These are phyloP conservation scores for Debaryomyces subglobosus DNA, from an alignment of 1,139 yeast species.

Conservation along the genomic window DNA sequence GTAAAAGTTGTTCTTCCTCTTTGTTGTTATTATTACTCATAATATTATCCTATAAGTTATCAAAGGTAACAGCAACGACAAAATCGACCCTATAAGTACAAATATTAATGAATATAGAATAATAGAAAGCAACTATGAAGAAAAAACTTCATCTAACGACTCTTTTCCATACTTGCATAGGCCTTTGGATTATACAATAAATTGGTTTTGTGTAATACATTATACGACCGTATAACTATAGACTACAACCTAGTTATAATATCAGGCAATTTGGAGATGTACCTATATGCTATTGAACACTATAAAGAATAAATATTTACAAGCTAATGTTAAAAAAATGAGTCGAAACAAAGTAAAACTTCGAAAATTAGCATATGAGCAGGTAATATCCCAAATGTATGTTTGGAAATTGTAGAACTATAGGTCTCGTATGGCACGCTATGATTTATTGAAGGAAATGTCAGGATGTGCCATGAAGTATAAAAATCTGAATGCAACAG, in stretches of 20 bases:
- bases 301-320: slow-evolving; percentile 7
- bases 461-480: not conserved
- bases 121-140: not conserved
- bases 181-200: not conserved
- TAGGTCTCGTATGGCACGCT: not conserved
- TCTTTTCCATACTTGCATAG: slow-evolving; percentile 3
- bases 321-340: not conserved
- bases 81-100: not conserved
- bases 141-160: not conserved
- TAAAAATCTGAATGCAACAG: not conserved
- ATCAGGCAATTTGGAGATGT: not conserved
- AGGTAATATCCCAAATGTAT: not conserved
- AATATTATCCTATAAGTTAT: not conserved
- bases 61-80: not conserved
- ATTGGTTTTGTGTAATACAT: slow-evolving; percentile 10
- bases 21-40: slow-evolving; percentile 12
- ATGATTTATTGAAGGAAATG: not conserved
- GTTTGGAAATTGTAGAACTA: not conserved
- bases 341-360: not conserved
- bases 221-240: slow-evolving; percentile 11
- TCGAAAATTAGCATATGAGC: not conserved
- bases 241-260: not conserved
- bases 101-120: not conserved
- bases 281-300: slow-evolving; percentile 5
- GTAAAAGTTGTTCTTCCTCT: slow-evolving; percentile 46